Evolutionary conservation across 768 basidiomycete species (phyloP).

Genomic region (Rhodotorula sphaerocarpa): DNA sequence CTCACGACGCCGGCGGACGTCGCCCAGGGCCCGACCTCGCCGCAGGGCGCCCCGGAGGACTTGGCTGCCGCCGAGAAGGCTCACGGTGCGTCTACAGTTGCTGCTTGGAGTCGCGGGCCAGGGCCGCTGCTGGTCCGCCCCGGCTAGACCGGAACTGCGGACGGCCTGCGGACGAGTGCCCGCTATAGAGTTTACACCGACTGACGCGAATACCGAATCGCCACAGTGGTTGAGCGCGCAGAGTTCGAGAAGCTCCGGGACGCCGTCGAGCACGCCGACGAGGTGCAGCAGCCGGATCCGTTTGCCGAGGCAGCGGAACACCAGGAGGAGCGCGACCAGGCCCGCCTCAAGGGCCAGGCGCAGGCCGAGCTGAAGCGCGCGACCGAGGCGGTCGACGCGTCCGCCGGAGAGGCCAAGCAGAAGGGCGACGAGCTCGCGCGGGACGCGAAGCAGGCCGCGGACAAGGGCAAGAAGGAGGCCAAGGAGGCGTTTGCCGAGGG

Average conservation of each 20-base stretch:
- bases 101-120: neutral
- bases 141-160: neutral
- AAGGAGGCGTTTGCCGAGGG: slow-evolving; percentile 39
- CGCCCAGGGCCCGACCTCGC: neutral
- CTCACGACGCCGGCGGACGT: slow-evolving; percentile 1
- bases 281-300: neutral
- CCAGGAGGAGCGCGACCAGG: slow-evolving; percentile 20
- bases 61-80: slow-evolving; percentile 15
- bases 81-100: neutral
- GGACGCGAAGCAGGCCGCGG: slow-evolving; percentile 26
- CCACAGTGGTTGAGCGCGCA: slow-evolving; percentile 20
- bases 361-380: slow-evolving; percentile 14
- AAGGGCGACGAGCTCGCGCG: slow-evolving; percentile 4
- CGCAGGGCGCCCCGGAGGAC: neutral
- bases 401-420: slow-evolving; percentile 16
- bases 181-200: no score
- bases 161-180: no score
- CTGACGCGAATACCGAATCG: neutral
- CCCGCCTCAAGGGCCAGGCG: slow-evolving; percentile 6
- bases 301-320: slow-evolving; percentile 11
- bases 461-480: slow-evolving; percentile 35
- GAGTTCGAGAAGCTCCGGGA: slow-evolving; percentile 14
- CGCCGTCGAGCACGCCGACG: slow-evolving; percentile 19
- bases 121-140: no score
- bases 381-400: slow-evolving; percentile 33